phyloP scores from a whole-genome alignment of 192 early-diverging fungal genomes.

The Spizellomyces punctatus region DNA sequence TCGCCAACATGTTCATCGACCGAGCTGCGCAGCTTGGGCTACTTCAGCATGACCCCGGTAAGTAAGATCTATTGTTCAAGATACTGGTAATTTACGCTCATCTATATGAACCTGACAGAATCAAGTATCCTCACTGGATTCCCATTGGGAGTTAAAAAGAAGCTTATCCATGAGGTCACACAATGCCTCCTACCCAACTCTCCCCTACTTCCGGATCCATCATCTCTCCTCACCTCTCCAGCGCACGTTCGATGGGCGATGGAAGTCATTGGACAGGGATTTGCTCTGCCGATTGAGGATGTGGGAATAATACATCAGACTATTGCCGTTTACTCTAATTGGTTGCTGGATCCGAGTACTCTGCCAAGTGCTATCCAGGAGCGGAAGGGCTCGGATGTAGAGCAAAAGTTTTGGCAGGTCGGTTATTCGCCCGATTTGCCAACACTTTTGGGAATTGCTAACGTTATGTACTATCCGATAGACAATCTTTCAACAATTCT shows the following conservation, averaged over 20 bases:
- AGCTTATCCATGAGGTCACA: slow-evolving; percentile 71
- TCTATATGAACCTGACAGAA: slow-evolving; percentile 47
- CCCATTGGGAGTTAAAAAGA: slow-evolving; percentile 66
- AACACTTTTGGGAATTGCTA: too few species aligned
- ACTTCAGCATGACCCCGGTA: slow-evolving; percentile 73
- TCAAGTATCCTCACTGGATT: slow-evolving; percentile 69
- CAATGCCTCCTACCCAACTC: slow-evolving; percentile 49
- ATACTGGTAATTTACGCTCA: not conserved
- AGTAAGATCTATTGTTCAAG: slow-evolving; percentile 42
- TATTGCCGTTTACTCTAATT: slow-evolving; percentile 72
- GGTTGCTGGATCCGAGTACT: slow-evolving; percentile 68
- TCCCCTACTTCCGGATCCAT: slow-evolving; percentile 52
- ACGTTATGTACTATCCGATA: slow-evolving; percentile 34
- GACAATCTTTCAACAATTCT: slow-evolving; percentile 78
- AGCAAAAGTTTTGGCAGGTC: slow-evolving; percentile 79
- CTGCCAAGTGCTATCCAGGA: slow-evolving; percentile 62
- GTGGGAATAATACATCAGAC: slow-evolving; percentile 65
- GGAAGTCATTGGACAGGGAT: slow-evolving; percentile 85
- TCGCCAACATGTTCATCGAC: slow-evolving; percentile 72
- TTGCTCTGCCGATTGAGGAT: slow-evolving; percentile 77
- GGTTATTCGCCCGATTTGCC: too few species aligned
- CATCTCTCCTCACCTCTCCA: slow-evolving; percentile 63
- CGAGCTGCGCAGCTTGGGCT: slow-evolving; percentile 71
- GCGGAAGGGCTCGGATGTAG: slow-evolving; percentile 44
- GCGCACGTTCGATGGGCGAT: slow-evolving; percentile 83